Base-by-base conservation (phyloP, 1,284 basidiomycete species). In the Papiliotrema terrestris region DNA sequence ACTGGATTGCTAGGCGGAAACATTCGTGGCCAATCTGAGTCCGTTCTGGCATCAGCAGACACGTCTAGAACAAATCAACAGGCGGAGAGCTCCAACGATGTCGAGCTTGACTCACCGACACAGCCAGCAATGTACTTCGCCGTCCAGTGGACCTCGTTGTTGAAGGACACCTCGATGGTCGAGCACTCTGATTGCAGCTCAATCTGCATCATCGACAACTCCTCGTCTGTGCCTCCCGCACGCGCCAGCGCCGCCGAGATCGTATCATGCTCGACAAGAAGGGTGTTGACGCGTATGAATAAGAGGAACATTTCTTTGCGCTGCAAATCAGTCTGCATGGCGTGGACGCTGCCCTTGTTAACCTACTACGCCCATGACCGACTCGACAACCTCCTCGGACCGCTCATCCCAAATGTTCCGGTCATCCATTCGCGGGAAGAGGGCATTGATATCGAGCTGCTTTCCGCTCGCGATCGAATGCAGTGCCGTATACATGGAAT, bases 401-500 rank as follows among this genome's bases (percentile, higher is more conserved):
- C 47, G 37, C 38, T 49, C n/a, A 13, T 29, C 47, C 52, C 52
- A 54, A 26, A 49, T 44, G 6, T 48, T 15, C 13, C 46, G 25
- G n/a, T 44, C 47, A 25, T 54, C 52, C 46, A 43, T 19, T 9
- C 37, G 23, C 2, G 38, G 46, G 23, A 54, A 54, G 9, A 49
- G 35, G 15, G 38, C 26, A 20, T 29, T 22, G 23, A 36, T 25
- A 25, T 54, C 39, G n/a, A 54, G 25, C 42, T 54, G 52, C 19
- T 44, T 42, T 9, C 39, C 20, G 11, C 38, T 26, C 38, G 22
- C 39, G 22, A 54, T 26, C n/a, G 25, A 15, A 38, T 49, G 41
- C 23, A 54, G 25, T 13, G 46, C 47, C 15, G 46, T 47, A 46
- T 54, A 54, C 17, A 54, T 32, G 9, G 52, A 54, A 26, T 54